These are phyloP conservation scores for Pseudogymnoascus sp. DNA, from an alignment of 2,329 filamentous ascomycete genomes.

Conservation along the genomic window DNA sequence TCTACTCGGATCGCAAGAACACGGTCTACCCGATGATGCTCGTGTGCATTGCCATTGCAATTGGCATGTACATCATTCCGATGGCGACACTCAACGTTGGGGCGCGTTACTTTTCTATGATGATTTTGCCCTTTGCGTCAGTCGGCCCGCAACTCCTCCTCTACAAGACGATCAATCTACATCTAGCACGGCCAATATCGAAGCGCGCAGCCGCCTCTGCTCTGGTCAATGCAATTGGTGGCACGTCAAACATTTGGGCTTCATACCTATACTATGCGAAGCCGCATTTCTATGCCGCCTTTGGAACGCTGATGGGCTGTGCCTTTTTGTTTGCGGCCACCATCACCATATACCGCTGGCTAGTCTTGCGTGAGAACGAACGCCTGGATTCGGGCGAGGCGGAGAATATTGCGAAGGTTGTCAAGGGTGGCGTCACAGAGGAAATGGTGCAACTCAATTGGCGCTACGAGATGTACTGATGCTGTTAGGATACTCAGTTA, in stretches of 20 bases:
- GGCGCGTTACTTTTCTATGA: conserved; percentile 35
- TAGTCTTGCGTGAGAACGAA: conserved; percentile 31
- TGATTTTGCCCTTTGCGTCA: conserved; percentile 33
- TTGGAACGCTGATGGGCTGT: conserved; percentile 31
- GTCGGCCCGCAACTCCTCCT: conserved; percentile 34
- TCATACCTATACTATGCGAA: conserved; percentile 30
- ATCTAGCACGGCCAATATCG: conserved; percentile 32
- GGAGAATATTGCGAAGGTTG: conserved; percentile 30
- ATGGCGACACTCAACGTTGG: conserved; percentile 31
- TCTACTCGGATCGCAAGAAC: conserved; percentile 32
- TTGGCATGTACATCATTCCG: conserved; percentile 31
- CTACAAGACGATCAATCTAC: conserved; percentile 35
- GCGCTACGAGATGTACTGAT: conserved; percentile 37
- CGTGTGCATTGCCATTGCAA: conserved; percentile 27
- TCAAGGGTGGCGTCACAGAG: conserved; percentile 34
- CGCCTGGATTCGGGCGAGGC: conserved; percentile 32
- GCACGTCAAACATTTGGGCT: conserved; percentile 29
- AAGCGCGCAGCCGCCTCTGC: conserved; percentile 36
- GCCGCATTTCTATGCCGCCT: conserved; percentile 34
- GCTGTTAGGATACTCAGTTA: neutral
- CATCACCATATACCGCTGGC: conserved; percentile 31
- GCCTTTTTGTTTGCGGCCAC: conserved; percentile 28
- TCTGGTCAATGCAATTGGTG: conserved; percentile 32
- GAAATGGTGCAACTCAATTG: conserved; percentile 35
- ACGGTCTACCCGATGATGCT: conserved; percentile 30